A percentile compares a stretch with the other conserved stretches of the same genome.
Conservation (phyloP, 1,284 basidiomycete genomes). For the Vanrija sp. region DNA sequence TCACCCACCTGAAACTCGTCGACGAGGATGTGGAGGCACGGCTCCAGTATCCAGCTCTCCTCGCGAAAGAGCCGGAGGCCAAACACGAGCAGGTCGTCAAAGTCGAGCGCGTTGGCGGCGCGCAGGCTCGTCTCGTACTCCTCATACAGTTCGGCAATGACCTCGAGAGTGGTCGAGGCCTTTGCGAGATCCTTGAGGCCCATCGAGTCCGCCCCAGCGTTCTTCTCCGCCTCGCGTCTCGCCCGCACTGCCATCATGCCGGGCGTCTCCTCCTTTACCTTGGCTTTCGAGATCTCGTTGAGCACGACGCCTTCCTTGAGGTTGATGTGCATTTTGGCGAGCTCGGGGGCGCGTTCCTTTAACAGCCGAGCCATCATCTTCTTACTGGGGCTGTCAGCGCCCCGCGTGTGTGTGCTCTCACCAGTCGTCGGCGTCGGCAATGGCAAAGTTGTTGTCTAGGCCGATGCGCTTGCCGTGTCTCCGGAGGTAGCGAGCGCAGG, state of each 20-base stretch:
- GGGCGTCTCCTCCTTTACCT: slow-evolving; percentile 65
- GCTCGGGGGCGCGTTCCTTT: slow-evolving; percentile 56
- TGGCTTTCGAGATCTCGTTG: slow-evolving; percentile 73
- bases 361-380: slow-evolving; percentile 65
- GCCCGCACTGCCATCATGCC: slow-evolving; percentile 51
- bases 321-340: slow-evolving; percentile 54
- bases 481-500: slow-evolving; percentile 68
- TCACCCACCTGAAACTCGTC: slow-evolving; percentile 75
- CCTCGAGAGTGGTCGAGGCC: slow-evolving; percentile 21
- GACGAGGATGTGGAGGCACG: slow-evolving; percentile 75
- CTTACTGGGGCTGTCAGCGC: slow-evolving; percentile 53
- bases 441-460: slow-evolving; percentile 70
- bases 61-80: slow-evolving; percentile 67
- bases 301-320: slow-evolving; percentile 62
- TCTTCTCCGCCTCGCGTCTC: slow-evolving; percentile 28
- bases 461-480: slow-evolving; percentile 61
- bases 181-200: not conserved
- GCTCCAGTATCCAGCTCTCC: slow-evolving; percentile 57
- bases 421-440: slow-evolving; percentile 80
- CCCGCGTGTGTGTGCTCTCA: slow-evolving; percentile 42
- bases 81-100: slow-evolving; percentile 79
- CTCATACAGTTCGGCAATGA: slow-evolving; percentile 56
- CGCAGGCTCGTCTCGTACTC: slow-evolving; percentile 66
- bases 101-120: slow-evolving; percentile 72
- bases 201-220: slow-evolving; percentile 10